A percentile compares a stretch with the other conserved stretches of the same genome.
Conservation (phyloP, 352 stramenopile genomes). For the Phytophthora citricola region DNA sequence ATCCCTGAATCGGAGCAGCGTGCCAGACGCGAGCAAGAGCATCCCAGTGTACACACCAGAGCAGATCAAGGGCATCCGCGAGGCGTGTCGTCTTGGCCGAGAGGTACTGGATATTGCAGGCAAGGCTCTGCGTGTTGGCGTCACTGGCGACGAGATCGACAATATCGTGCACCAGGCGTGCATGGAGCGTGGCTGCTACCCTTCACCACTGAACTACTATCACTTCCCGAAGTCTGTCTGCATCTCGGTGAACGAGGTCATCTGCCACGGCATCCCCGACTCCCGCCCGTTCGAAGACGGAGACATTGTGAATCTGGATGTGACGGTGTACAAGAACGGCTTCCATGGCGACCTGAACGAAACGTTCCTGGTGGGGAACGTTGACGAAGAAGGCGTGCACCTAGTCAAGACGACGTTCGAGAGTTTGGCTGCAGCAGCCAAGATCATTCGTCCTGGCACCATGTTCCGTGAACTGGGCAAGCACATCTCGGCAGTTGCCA, state of each 20-base stretch:
- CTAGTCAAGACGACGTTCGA: slow-evolving; percentile 96
- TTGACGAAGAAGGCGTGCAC: slow-evolving; percentile 91
- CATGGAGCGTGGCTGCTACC: slow-evolving; percentile 94
- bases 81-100: slow-evolving; percentile 82
- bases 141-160: slow-evolving; percentile 98
- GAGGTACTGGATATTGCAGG: slow-evolving; percentile 97
- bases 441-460: slow-evolving; percentile 93
- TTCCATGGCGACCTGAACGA: slow-evolving; percentile 99
- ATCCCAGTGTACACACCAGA: slow-evolving; percentile 94
- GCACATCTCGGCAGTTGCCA: slow-evolving; percentile 91
- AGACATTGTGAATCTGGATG: slow-evolving; percentile 99
- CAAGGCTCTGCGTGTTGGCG: slow-evolving; percentile 80
- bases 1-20: slow-evolving; percentile 70
- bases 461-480: slow-evolving; percentile 96
- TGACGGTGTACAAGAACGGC: slow-evolving; percentile 96
- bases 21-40: slow-evolving; percentile 44
- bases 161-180: slow-evolving; percentile 93
- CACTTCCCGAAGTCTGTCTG: slow-evolving; percentile 96
- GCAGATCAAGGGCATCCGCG: slow-evolving; percentile 95
- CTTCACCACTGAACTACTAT: slow-evolving; percentile 97
- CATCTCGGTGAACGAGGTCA: slow-evolving; percentile 94
- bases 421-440: slow-evolving; percentile 87
- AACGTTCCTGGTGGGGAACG: slow-evolving; percentile 97
- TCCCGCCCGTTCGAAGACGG: slow-evolving; percentile 93
- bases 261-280: slow-evolving; percentile 98